Evolutionary conservation across 2,329 filamentous ascomycete genomes (phyloP).

Genomic region (Epichloe gansuensis): DNA sequence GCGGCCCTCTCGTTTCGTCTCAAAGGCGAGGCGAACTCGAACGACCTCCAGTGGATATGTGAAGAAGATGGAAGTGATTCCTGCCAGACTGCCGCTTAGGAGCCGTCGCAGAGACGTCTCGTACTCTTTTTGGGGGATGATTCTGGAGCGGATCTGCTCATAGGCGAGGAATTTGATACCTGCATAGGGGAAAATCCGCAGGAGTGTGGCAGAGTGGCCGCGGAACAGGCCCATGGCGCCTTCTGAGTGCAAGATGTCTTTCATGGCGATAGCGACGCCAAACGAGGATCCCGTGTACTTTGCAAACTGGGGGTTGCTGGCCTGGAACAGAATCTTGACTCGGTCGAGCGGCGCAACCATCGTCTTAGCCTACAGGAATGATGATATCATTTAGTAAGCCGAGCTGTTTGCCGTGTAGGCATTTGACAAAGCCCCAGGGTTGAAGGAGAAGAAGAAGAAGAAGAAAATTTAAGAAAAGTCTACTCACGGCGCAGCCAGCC

Average conservation of each 20-base stretch:
- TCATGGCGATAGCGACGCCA: slow-evolving; percentile 70
- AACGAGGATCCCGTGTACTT: slow-evolving; percentile 87
- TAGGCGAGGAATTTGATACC: slow-evolving; percentile 97
- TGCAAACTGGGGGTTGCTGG: slow-evolving; percentile 82
- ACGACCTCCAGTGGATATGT: slow-evolving; percentile 94
- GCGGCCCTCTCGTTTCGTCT: slow-evolving; percentile 64
- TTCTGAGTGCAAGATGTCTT: slow-evolving; percentile 66
- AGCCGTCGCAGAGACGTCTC: slow-evolving; percentile 73
- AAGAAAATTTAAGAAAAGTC: no score
- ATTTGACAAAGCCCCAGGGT: no score
- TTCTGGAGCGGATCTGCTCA: slow-evolving; percentile 73
- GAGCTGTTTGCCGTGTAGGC: no score
- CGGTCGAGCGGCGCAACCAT: slow-evolving; percentile 90
- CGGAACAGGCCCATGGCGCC: slow-evolving; percentile 72
- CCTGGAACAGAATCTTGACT: slow-evolving; percentile 97
- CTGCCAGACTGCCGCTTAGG: slow-evolving; percentile 60
- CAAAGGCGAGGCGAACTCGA: slow-evolving; percentile 83
- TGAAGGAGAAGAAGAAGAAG: not conserved
- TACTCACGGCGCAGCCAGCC: slow-evolving; percentile 77
- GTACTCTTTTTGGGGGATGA: slow-evolving; percentile 59
- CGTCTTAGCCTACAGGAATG: slow-evolving; percentile 63
- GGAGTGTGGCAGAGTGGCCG: slow-evolving; percentile 83
- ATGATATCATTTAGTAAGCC: not conserved
- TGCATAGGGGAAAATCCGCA: slow-evolving; percentile 94
- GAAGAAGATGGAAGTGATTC: slow-evolving; percentile 85